Evolutionary conservation across 257 asterid species (phyloP), one percentile per base, ranked within the genome.

Genomic region (Petrea volubilis): DNA sequence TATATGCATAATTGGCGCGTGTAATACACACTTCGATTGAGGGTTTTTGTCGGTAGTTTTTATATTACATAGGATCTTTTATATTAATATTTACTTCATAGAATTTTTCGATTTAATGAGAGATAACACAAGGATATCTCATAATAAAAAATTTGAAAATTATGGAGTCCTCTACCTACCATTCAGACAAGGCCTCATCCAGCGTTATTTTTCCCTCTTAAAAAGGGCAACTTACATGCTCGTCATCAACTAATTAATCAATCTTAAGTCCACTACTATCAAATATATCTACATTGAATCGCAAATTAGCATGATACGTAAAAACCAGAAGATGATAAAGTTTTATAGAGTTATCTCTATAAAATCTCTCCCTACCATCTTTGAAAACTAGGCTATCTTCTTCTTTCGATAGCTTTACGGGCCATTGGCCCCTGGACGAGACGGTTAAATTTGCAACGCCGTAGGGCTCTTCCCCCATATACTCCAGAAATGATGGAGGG

Each of bases 301-400:
- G 23, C 36, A 67, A 53, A 33, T 78, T 43, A n/a, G 68, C 78
- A 60, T 33, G 41, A 68, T 62, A 78, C 7, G 17, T 52, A 25
- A 78, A 73, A 4, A 65, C 2, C 36, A 78, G 34, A 33, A 78
- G 24, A 38, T 78, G 9, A 53, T 62, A 17, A 55, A 60, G 0
- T 61, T 62, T 36, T 57, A 78, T 43, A 1, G 12, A 60, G 43
- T 73, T 78, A 0, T 77, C 75, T 21, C 8, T 17, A 23, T n/a
- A 72, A 17, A 77, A 77, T 4, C 1, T 41, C 7, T 55, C 58
- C 81, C 81, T 72, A n/a, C 78, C 81, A 10, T 67, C 75, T 41
- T 29, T 62, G 20, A 77, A 67, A 77, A 17, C 10, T 3, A 72
- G 0, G 21, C 13, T 5, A 10, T 60, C 24, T 9, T 53, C 75